A percentile compares a stretch with the other conserved stretches of the same genome.
phyloP scores from a whole-genome alignment of 345 rosid genomes.

The Acer yangbiense region DNA sequence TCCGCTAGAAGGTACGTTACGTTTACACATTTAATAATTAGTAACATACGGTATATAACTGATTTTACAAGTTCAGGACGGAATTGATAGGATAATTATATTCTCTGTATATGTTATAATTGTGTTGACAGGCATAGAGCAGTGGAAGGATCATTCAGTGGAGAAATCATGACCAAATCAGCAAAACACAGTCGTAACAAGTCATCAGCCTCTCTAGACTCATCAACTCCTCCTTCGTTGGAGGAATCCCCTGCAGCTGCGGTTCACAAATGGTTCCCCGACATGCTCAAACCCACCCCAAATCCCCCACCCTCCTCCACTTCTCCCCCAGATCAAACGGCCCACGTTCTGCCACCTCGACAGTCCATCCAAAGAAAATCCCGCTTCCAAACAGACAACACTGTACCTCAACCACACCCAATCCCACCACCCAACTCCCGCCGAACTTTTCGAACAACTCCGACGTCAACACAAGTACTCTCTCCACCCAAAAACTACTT shows the following conservation, averaged over 20 bases:
- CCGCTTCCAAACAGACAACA: constrained; percentile 45
- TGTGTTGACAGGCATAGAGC: constrained; percentile 43
- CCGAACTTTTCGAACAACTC: constrained; percentile 32
- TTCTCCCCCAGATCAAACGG: constrained; percentile 18
- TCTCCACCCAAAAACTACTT: constrained; percentile 50
- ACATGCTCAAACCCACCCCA: constrained; percentile 32
- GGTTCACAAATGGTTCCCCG: constrained; percentile 52
- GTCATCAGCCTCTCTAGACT: constrained; percentile 40
- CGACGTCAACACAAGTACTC: constrained; percentile 28
- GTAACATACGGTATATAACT: no score
- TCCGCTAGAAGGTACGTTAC: constrained; percentile 60
- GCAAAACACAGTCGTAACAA: constrained; percentile 46
- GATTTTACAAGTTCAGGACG: not conserved
- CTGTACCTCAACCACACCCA: constrained; percentile 27
- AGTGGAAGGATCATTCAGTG: constrained; percentile 47
- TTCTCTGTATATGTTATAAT: not conserved
- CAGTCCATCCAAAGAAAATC: constrained; percentile 42
- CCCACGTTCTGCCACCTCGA: constrained; percentile 41
- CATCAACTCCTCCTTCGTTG: constrained; percentile 16
- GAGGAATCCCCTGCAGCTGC: constrained; percentile 39
- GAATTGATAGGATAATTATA: not conserved
- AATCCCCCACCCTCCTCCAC: constrained; percentile 21
- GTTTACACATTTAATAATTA: no score
- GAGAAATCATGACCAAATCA: constrained; percentile 55
- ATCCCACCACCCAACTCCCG: constrained; percentile 27